Conservation (phyloP, 2,329 filamentous ascomycete species). For the Colletotrichum eremochloae region DNA sequence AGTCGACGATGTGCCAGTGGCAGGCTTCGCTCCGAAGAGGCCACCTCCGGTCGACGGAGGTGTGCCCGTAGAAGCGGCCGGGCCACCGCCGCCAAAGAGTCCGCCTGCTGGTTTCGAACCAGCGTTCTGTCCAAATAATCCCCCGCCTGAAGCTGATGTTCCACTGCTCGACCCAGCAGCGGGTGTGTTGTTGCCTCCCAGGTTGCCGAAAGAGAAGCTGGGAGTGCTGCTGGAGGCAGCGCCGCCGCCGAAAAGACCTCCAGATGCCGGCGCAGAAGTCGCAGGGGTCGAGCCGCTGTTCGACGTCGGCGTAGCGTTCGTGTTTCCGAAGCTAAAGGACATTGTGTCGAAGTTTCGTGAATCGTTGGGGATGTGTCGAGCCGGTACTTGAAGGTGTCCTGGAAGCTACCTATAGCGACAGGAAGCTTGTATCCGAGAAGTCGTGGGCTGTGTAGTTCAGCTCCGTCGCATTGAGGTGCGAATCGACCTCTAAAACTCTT, state of each 20-base stretch:
- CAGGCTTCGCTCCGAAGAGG: slow-evolving; percentile 50
- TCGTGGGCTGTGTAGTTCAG: slow-evolving; percentile 8
- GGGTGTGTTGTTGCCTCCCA: slow-evolving; percentile 40
- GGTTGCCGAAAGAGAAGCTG: slow-evolving; percentile 58
- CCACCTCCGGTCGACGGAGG: slow-evolving; percentile 43
- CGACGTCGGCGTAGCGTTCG: slow-evolving; percentile 47
- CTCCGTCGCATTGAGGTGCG: slow-evolving; percentile 37
- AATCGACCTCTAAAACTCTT: slow-evolving; percentile 5
- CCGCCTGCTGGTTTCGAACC: slow-evolving; percentile 45
- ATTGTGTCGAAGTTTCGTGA: slow-evolving; percentile 46
- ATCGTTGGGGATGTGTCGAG: slow-evolving; percentile 23
- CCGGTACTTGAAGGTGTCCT: slow-evolving; percentile 17
- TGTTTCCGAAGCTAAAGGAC: slow-evolving; percentile 56
- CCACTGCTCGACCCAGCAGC: slow-evolving; percentile 46
- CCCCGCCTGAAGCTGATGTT: slow-evolving; percentile 48
- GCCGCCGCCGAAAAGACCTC: slow-evolving; percentile 57
- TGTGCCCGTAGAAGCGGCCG: slow-evolving; percentile 45
- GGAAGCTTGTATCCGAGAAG: slow-evolving; percentile 8
- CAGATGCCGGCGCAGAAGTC: slow-evolving; percentile 55
- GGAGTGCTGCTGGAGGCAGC: slow-evolving; percentile 47
- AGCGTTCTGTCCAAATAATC: slow-evolving; percentile 51
- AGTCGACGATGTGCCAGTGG: slow-evolving; percentile 32
- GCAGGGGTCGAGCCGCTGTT: slow-evolving; percentile 44
- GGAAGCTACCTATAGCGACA: slow-evolving; percentile 19
- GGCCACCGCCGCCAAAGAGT: slow-evolving; percentile 44